Evolutionary conservation across 2,329 filamentous ascomycete species (phyloP), one percentile per base, ranked within the genome.

Genomic region (Lojkania enalia): DNA sequence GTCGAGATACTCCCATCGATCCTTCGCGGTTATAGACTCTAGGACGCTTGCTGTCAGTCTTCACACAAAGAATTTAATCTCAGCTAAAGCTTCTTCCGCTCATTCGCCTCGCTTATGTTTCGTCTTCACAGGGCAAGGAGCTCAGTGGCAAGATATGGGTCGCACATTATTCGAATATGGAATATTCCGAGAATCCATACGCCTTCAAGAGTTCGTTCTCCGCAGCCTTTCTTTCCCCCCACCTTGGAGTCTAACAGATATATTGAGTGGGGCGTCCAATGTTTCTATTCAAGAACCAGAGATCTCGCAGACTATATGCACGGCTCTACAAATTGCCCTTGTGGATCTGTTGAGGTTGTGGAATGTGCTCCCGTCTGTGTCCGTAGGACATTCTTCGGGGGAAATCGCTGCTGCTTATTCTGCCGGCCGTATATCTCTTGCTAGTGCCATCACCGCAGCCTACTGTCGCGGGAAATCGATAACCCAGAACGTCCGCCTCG

Each of bases 351-450:
- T 63, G 2, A 7, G 27, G 0, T 51, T 45, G 0, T 61, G 57
- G 51, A 18, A 14, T 4, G 36, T 61, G 0, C 7, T 2, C 2
- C 46, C 55, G 1, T 7, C 18, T 1, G 42, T 41, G 2, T 32
- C 39, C 2, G 48, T 56, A 2, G 61, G 61, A 0, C 61, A 64
- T 39, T 61, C 58, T 4, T 60, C 55, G 5, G 61, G 61, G 7
- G 60, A 64, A 25, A 62, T 63, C 3, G 60, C 55, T 3, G 58
- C 58, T 11, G 49, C 60, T 12, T 58, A 51, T 39, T 49, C 55
- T 2, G 49, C 55, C 3, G 60, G 58, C 6, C 37, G 11, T 13
- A 11, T 63, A 1, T 52, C 54, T 3, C 43, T 45, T 9, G 42
- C 41, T 3, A 52, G 60, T 25, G 57, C 61, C 4, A 58, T 64